Conservation (phyloP, 148 eudicot genomes). For the Vaccinium corymbosum region DNA sequence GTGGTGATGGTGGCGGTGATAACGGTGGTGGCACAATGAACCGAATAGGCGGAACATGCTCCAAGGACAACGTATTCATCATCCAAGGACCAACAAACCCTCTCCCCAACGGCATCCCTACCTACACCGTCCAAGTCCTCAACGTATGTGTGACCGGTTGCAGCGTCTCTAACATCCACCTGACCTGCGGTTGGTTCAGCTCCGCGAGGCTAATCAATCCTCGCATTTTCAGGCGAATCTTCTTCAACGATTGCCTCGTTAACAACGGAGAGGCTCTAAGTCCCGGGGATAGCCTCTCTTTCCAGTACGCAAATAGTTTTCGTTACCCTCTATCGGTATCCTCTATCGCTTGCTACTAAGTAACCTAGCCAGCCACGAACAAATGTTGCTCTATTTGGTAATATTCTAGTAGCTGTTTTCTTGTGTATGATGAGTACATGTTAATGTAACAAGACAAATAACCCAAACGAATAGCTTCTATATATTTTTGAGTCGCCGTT, state of each 20-base stretch:
- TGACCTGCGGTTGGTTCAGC: constrained; percentile 82
- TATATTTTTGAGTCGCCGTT: not conserved
- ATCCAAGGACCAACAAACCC: constrained; percentile 47
- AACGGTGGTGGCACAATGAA: not conserved
- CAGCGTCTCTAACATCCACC: constrained; percentile 53
- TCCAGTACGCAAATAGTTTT: constrained; percentile 47
- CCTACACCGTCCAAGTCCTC: constrained; percentile 63
- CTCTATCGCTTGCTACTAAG: constrained; percentile 32
- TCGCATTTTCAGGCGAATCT: constrained; percentile 35
- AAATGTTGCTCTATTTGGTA: not conserved
- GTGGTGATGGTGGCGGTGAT: not conserved
- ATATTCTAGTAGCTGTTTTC: not conserved
- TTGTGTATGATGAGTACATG: not conserved
- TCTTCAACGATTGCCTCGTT: constrained; percentile 63
- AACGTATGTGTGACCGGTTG: constrained; percentile 68
- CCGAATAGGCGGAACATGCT: constrained; percentile 26
- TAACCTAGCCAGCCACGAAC: not conserved
- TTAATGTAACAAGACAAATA: not conserved
- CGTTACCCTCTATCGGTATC: constrained; percentile 53
- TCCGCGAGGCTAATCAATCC: constrained; percentile 56
- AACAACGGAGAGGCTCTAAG: constrained; percentile 42
- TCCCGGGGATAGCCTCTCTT: constrained; percentile 41
- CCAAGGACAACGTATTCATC: constrained; percentile 40
- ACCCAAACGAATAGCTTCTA: not conserved
- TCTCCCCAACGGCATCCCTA: constrained; percentile 78